Evolutionary conservation across 2,329 filamentous ascomycete genomes (phyloP), one percentile per base, ranked within the genome.

Genomic region (Clarireedia hainanense): DNA sequence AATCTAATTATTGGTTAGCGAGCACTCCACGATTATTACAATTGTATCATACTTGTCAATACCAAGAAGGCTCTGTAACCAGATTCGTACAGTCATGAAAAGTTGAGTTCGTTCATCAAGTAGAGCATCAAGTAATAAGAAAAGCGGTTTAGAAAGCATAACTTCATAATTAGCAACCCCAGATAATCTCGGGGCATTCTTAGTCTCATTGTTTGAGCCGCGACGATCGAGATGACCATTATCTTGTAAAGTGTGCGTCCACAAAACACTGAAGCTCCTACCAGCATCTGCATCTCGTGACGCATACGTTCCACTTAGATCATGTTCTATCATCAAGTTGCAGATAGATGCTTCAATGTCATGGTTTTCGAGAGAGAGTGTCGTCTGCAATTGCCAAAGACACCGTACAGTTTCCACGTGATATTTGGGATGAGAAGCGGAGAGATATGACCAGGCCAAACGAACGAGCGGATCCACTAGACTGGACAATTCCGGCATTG

Each of bases 371-470:
- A 78, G 74, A 1, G 85, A 81, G 12, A 95, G 79, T 0, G 84
- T 80, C 24, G 79, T 81, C 63, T 97, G 91, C 51, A 99, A 74
- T 61, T 90, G 84, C 89, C 94, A 95, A 40, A 99, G 74, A 63
- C 84, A 86, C 56, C 88, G 84, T 7, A 95, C 89, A 17, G 91
- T 86, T 73, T 99, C 95, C 34, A 99, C 91, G 67, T 97, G 94
- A 63, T 92, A 95, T 67, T 96, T 96, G 0, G 91, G 91, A 60
- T 86, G 85, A 12, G 84, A 78, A n/a, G 89, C 85, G 0, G 90
- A 88, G 40, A 99, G 73, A 65, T 89, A 90, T 5, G 75, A 71
- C 94, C 94, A 99, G 0, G 92, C 78, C 55, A 85, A 80, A 1
- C 76, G 76, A 15, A 94, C 84, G 23, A 97, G 73, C 27, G 81